Evolutionary conservation across 306 rosid species (phyloP).

Genomic region (Erythrophleum fordii): DNA sequence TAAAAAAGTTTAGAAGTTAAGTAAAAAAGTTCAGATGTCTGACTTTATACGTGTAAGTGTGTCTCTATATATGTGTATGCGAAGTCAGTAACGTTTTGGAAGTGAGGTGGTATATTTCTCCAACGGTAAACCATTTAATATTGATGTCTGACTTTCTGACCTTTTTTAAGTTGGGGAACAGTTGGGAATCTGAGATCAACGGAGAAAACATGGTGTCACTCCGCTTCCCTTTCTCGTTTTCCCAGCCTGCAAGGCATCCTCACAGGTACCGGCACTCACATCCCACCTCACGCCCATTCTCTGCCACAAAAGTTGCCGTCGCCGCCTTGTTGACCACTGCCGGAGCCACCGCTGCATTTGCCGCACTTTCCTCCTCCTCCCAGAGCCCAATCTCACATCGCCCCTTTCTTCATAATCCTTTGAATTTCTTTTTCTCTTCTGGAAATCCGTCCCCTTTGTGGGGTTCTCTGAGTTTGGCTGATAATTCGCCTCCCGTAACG

Average conservation of each 20-base stretch:
- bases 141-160: no score
- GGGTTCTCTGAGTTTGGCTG: conserved; percentile 74
- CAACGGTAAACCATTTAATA: no score
- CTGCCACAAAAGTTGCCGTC: conserved; percentile 37
- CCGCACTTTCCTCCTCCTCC: conserved; percentile 43
- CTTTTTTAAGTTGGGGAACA: no score
- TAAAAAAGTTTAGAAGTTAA: no score
- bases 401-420: conserved; percentile 53
- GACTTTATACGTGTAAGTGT: no score
- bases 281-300: conserved; percentile 44
- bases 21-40: no score
- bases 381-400: conserved; percentile 31
- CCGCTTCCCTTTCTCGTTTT: conserved; percentile 84
- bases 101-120: no score
- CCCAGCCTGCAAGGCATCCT: conserved; percentile 56
- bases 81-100: no score
- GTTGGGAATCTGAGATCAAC: conserved; percentile 10
- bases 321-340: conserved; percentile 27
- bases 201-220: conserved; percentile 64
- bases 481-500: conserved; percentile 48
- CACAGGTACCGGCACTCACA: conserved; percentile 5
- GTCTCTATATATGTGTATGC: no score
- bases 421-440: conserved; percentile 54
- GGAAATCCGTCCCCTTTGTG: conserved; percentile 52
- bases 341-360: conserved; percentile 59